Conservation (phyloP, 148 eudicot genomes). For the Spergularia bocconei region DNA sequence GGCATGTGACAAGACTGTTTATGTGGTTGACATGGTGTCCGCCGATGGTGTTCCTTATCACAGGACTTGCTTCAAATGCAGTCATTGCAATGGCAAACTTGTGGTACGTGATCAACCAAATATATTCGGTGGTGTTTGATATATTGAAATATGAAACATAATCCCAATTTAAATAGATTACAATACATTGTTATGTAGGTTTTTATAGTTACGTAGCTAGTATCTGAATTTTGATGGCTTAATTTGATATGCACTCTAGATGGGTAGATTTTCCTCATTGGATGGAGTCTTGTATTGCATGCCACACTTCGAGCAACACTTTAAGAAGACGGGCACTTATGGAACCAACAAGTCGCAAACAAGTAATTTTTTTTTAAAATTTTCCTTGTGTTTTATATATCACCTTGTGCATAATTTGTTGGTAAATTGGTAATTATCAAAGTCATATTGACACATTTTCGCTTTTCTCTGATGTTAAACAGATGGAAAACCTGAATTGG, state of each 20-base stretch:
- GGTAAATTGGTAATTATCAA: too few species aligned
- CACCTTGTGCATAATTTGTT: too few species aligned
- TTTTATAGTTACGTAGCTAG: neutral
- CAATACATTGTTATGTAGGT: neutral
- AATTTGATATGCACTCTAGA: constrained; percentile 24
- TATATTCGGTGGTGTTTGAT: too few species aligned
- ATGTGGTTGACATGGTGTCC: constrained; percentile 64
- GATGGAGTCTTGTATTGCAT: constrained; percentile 72
- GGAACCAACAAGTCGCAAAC: constrained; percentile 33
- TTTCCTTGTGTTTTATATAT: neutral
- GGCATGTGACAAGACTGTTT: constrained; percentile 77
- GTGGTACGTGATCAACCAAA: constrained; percentile 33
- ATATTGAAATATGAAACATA: neutral
- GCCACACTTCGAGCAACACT: constrained; percentile 82
- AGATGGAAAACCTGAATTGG: constrained; percentile 24
- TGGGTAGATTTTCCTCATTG: constrained; percentile 49
- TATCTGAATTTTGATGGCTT: neutral
- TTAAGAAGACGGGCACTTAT: constrained; percentile 50
- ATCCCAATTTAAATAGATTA: too few species aligned
- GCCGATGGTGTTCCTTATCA: constrained; percentile 79
- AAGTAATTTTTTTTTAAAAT: constrained; percentile 30
- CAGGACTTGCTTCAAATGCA: constrained; percentile 76
- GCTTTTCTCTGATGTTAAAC: neutral
- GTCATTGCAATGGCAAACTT: constrained; percentile 67
- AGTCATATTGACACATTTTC: neutral